Evolutionary conservation across 257 asterid species (phyloP).

Genomic region (Osmanthus fragrans): DNA sequence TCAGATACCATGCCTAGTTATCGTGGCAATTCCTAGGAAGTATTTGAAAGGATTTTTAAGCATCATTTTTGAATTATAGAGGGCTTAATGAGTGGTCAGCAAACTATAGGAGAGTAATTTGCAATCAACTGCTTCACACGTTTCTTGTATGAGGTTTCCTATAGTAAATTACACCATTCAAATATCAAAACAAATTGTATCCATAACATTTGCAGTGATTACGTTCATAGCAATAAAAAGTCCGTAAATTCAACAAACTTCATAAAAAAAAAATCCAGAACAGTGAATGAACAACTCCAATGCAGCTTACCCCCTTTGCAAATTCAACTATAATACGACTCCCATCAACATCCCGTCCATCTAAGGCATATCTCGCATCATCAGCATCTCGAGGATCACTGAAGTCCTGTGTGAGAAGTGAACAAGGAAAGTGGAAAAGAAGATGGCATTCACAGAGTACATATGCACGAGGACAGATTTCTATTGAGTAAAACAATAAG

Average conservation of each 20-base stretch:
- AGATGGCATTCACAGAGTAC: background rate
- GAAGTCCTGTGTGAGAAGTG: slow-evolving; percentile 42
- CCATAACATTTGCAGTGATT: background rate
- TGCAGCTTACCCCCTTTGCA: slow-evolving; percentile 54
- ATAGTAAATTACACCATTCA: background rate
- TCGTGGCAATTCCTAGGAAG: background rate
- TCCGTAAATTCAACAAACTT: background rate
- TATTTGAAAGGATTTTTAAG: background rate
- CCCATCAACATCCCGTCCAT: slow-evolving; percentile 65
- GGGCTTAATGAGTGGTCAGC: background rate
- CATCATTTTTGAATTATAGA: background rate
- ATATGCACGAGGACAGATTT: background rate
- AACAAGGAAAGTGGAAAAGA: background rate
- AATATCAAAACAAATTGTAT: background rate
- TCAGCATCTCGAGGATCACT: slow-evolving; percentile 70
- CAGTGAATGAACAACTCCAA: background rate
- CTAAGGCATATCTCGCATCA: slow-evolving; percentile 61
- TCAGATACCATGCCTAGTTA: background rate
- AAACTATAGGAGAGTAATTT: background rate
- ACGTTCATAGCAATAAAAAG: background rate
- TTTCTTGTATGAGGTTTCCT: background rate
- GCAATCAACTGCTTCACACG: background rate
- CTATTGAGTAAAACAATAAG: background rate
- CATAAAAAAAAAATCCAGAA: background rate
- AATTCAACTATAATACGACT: slow-evolving; percentile 59